Evolutionary conservation across 2,329 filamentous ascomycete species (phyloP).

Genomic region (Xylariaceae sp.): DNA sequence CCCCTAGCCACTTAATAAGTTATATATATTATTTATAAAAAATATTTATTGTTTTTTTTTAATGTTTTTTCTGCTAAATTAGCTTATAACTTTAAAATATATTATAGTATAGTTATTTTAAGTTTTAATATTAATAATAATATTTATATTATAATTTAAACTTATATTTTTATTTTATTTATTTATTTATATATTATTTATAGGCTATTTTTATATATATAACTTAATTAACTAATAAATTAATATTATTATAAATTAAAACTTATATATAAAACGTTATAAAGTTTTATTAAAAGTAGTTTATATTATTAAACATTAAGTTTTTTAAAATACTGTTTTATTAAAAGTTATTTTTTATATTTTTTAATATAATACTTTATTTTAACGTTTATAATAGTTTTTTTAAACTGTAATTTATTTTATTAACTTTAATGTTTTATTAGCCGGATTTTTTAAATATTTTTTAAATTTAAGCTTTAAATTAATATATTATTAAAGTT

Average conservation of each 20-base stretch:
- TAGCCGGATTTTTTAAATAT: neutral
- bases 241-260: too few relatives aligned
- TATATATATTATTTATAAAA: neutral
- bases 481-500: neutral
- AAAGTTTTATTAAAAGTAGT: too few relatives aligned
- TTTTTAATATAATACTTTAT: too few relatives aligned
- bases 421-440: neutral
- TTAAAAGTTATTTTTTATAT: too few relatives aligned
- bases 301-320: too few relatives aligned
- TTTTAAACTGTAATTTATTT: neutral
- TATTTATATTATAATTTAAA: neutral
- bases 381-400: too few relatives aligned
- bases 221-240: too few relatives aligned
- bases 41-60: neutral
- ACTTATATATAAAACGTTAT: too few relatives aligned
- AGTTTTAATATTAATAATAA: neutral
- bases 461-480: neutral
- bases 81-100: neutral
- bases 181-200: neutral
- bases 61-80: neutral
- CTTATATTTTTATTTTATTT: too few relatives aligned
- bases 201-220: neutral
- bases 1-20: too few relatives aligned
- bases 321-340: too few relatives aligned
- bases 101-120: too few relatives aligned